phyloP scores from a whole-genome alignment of 2,329 filamentous ascomycete species.

The Neonectria neomacrospora region DNA sequence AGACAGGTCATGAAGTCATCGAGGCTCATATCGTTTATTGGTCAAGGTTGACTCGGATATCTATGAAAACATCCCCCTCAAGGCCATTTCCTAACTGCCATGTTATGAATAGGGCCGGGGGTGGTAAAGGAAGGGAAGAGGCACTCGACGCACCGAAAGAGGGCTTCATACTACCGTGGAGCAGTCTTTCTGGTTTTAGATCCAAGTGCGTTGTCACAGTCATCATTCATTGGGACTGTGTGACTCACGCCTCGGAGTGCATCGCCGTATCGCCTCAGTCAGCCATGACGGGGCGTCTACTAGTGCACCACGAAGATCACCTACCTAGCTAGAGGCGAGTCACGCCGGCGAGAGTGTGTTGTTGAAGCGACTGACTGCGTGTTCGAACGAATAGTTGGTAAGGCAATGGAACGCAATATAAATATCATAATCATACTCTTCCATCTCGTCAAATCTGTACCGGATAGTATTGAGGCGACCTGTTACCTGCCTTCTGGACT shows the following conservation, averaged over 20 bases:
- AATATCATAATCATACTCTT: not conserved
- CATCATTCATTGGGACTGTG: not conserved
- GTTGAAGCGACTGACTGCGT: not conserved
- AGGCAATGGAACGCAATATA: not conserved
- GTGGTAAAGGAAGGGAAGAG: not conserved
- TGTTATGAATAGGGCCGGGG: too few species aligned
- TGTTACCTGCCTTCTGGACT: too few species aligned
- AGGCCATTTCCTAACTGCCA: not conserved
- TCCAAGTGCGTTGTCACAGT: not conserved
- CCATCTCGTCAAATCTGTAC: not conserved
- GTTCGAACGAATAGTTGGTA: not conserved
- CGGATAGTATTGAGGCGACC: not conserved
- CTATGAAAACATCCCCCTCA: not conserved
- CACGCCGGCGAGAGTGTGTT: not conserved
- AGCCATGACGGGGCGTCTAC: conserved; percentile 6
- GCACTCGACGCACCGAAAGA: not conserved
- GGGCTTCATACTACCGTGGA: not conserved
- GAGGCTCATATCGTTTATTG: not conserved
- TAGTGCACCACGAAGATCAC: not conserved
- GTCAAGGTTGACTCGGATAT: not conserved
- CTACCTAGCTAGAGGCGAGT: not conserved
- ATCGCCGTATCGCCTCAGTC: conserved; percentile 23
- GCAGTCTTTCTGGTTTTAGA: not conserved
- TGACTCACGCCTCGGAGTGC: conserved; percentile 21
- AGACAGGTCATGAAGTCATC: not conserved